These are phyloP conservation scores for Delphinella strobiligena DNA, from an alignment of 2,329 filamentous ascomycete species.

Conservation along the genomic window DNA sequence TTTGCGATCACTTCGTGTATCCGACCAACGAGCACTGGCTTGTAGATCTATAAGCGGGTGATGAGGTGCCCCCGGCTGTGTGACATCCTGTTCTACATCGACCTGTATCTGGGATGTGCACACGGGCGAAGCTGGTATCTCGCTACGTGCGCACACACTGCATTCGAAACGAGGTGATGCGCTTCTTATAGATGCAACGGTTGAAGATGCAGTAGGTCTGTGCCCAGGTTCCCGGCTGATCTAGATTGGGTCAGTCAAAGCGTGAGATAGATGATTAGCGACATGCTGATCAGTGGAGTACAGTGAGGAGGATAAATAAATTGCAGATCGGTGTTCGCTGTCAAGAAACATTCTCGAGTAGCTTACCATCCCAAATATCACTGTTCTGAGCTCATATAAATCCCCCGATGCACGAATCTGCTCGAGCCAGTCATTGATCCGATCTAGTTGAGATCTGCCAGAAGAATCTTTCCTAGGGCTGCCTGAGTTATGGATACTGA, in stretches of 20 bases:
- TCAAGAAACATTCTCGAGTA: no score
- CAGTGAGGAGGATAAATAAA: no score
- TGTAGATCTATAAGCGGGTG: no score
- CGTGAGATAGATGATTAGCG: no score
- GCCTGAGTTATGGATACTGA: background rate
- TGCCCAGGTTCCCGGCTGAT: background rate
- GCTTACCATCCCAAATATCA: background rate
- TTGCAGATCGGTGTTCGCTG: no score
- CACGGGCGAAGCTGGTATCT: no score
- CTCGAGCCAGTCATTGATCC: background rate
- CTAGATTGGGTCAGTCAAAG: background rate
- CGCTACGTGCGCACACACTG: background rate
- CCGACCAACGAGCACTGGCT: no score
- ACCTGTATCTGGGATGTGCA: no score
- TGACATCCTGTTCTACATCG: background rate
- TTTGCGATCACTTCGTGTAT: background rate
- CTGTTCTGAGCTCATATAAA: no score
- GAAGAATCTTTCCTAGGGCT: background rate
- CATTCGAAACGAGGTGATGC: background rate
- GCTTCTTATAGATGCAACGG: background rate
- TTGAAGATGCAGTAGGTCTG: background rate
- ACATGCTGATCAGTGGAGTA: no score
- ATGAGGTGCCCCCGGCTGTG: no score
- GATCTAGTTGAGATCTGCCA: background rate
- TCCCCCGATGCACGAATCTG: no score